Base-by-base conservation (phyloP, 2,329 filamentous ascomycete genomes). In the Escovopsis sp. region DNA sequence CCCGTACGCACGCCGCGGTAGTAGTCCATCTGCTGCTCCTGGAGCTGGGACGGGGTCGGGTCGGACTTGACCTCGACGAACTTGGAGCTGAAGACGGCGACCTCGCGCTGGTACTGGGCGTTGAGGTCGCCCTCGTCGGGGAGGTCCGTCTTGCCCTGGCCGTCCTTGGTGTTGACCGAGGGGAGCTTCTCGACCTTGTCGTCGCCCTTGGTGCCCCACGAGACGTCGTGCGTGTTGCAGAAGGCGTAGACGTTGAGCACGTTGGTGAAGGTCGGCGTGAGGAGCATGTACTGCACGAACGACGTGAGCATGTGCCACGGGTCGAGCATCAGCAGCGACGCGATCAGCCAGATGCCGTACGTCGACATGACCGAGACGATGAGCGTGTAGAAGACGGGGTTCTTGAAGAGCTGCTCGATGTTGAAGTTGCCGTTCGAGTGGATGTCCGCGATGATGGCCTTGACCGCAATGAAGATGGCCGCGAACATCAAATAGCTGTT, bases 221-320 rank as follows among this genome's bases (percentile, higher is more conserved):
- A 93, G 50, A 95, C 91, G 57, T 95, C 88, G 71, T 95, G 88
- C 26, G 88, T 94, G 65, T 95, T 95, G 66, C 88, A 96, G 65
- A 98, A 98, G 47, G 89, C 89, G 64, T 96, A 98, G 44, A 98
- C 91, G 69, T 96, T 98, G 55, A 98, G 79, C 45, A 96, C 88
- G 64, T 96, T 98, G 68, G 93, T 93, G 66, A 94, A 98, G 1
- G 88, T 94, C 0, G 91, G 91, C 1, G 88, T 94, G 45, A 98
- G 73, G 36, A 96, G 76, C 53, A 96, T 79, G 61, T 98, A 98
- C 73, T 96, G 91, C 39, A 87, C 62, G 62, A 96, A 86, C 45
- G 82, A 80, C n/a, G 91, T 96, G 61, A 94, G 73, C 87, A 98
- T 96, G 66, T 98, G 91, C 89, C 91, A 98, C 4, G 91, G 91